A percentile compares a stretch with the other conserved stretches of the same genome.
These are phyloP conservation scores for Leccinum griseonigrum DNA, from an alignment of 1,284 basidiomycete species.

Conservation along the genomic window DNA sequence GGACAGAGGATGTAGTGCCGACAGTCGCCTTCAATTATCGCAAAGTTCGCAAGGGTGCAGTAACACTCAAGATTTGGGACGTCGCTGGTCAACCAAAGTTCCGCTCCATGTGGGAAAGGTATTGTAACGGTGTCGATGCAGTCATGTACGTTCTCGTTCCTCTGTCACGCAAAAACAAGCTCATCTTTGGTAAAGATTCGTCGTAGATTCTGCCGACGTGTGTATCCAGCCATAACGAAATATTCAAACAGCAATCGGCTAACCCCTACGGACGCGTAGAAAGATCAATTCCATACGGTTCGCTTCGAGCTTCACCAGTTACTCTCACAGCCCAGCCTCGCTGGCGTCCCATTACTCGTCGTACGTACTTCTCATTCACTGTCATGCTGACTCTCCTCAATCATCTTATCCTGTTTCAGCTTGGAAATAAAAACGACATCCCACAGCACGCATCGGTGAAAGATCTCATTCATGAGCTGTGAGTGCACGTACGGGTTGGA, in stretches of 20 bases:
- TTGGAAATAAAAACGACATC: slow-evolving; percentile 96
- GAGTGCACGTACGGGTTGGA: slow-evolving; percentile 24
- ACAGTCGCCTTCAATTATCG: slow-evolving; percentile 92
- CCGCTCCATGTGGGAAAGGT: slow-evolving; percentile 92
- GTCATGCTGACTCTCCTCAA: neutral
- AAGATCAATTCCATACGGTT: slow-evolving; percentile 81
- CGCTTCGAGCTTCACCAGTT: slow-evolving; percentile 90
- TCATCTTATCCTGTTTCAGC: slow-evolving; percentile 36
- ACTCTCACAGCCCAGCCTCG: slow-evolving; percentile 69
- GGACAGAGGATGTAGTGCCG: slow-evolving; percentile 92
- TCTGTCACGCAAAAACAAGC: slow-evolving; percentile 10
- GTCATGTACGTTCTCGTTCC: slow-evolving; percentile 68
- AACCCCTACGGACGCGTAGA: slow-evolving; percentile 34
- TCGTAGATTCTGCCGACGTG: slow-evolving; percentile 88
- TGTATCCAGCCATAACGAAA: slow-evolving; percentile 28
- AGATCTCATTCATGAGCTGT: slow-evolving; percentile 85
- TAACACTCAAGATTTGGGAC: slow-evolving; percentile 94
- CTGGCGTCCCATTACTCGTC: slow-evolving; percentile 85
- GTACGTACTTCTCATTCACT: slow-evolving; percentile 40
- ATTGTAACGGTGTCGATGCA: slow-evolving; percentile 92
- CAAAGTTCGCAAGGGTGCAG: slow-evolving; percentile 83
- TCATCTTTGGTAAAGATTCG: slow-evolving; percentile 57
- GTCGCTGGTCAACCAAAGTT: slow-evolving; percentile 96
- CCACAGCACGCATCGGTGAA: slow-evolving; percentile 79
- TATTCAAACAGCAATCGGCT: neutral